A percentile compares a stretch with the other conserved stretches of the same genome.
Conservation (phyloP, 1,284 basidiomycete species). For the Stygiomarasmius scandens region DNA sequence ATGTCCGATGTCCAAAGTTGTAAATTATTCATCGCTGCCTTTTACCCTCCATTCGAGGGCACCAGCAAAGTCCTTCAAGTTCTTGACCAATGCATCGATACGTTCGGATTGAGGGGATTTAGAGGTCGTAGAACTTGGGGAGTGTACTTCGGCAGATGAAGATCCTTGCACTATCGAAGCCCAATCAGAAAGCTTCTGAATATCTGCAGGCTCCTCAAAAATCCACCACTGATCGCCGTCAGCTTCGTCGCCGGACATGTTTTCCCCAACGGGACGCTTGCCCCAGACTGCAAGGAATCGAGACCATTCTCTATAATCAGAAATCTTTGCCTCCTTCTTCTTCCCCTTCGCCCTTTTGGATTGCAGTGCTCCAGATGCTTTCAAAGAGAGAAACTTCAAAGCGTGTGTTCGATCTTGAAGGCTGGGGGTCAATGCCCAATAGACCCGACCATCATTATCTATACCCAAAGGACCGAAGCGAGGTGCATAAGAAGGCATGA, state of each 20-base stretch:
- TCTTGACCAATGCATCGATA: slow-evolving; percentile 43
- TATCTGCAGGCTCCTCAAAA: slow-evolving; percentile 67
- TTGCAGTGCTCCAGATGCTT: slow-evolving; percentile 22
- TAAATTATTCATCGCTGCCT: slow-evolving; percentile 36
- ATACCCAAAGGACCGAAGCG: slow-evolving; percentile 52
- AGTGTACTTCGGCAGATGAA: slow-evolving; percentile 8
- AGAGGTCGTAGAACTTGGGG: slow-evolving; percentile 25
- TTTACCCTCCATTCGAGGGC: slow-evolving; percentile 50
- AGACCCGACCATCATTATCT: slow-evolving; percentile 53
- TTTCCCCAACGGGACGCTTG: slow-evolving; percentile 38
- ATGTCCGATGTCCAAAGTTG: no score
- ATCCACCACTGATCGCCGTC: slow-evolving; percentile 61
- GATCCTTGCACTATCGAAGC: slow-evolving; percentile 48
- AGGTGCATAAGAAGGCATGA: slow-evolving; percentile 36
- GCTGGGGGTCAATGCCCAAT: slow-evolving; percentile 57
- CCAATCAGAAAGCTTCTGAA: slow-evolving; percentile 68
- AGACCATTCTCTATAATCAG: slow-evolving; percentile 56
- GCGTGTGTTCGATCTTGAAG: slow-evolving; percentile 48
- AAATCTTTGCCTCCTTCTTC: slow-evolving; percentile 39
- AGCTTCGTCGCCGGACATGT: slow-evolving; percentile 15
- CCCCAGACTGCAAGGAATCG: slow-evolving; percentile 79
- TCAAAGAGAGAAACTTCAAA: slow-evolving; percentile 39
- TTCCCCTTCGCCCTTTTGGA: slow-evolving; percentile 26
- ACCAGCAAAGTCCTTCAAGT: slow-evolving; percentile 51
- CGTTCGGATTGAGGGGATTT: slow-evolving; percentile 22